Evolutionary conservation across 2,329 filamentous ascomycete species (phyloP), one percentile per base, ranked within the genome.

Genomic region (Ophiostoma perfectum): DNA sequence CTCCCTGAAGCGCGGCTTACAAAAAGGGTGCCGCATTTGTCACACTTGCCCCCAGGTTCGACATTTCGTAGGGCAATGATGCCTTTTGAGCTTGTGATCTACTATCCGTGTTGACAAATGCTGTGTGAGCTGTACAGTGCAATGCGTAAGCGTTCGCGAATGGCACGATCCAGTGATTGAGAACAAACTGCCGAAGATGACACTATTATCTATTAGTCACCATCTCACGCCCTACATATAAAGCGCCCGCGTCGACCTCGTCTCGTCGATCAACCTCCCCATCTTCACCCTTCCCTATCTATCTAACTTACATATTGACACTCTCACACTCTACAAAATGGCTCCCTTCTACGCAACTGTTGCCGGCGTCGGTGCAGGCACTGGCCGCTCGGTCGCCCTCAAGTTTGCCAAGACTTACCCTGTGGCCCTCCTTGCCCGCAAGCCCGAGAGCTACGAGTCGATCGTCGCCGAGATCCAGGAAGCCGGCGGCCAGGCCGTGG

Each of bases 391-490:
- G 64, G 74, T 72, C 6, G 87, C 87, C 27, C 78, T 84, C 67
- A 83, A 82, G 69, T 90, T 90, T 75, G 82, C 86, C 52, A 78
- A 86, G 70, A 74, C 83, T 8, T 95, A 94, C 75, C 86, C 90
- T 0, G 88, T 94, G 1, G 88, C 91, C 1, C 81, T 94, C 1
- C 84, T 94, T n/a, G 87, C 91, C 12, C 88, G 91, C 65, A 86
- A 81, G 16, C 82, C 87, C 0, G 82, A 86, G 58, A 90, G 83
- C 76, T 92, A 88, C 78, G 81, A 86, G 68, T 78, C 81, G n/a
- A 82, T 92, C 2, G 88, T 90, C 6, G 76, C 83, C 2, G 89
- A 92, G 73, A 92, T 95, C 78, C 87, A 87, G 68, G 76, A 79
- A 5, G 76, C 79, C 0, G 91, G 91, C 11, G 91, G 91, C 2